Percentiles rank a stretch among this genome's conserved stretches.
Conservation (phyloP, 352 stramenopile genomes). For the Plasmopara halstedii region DNA sequence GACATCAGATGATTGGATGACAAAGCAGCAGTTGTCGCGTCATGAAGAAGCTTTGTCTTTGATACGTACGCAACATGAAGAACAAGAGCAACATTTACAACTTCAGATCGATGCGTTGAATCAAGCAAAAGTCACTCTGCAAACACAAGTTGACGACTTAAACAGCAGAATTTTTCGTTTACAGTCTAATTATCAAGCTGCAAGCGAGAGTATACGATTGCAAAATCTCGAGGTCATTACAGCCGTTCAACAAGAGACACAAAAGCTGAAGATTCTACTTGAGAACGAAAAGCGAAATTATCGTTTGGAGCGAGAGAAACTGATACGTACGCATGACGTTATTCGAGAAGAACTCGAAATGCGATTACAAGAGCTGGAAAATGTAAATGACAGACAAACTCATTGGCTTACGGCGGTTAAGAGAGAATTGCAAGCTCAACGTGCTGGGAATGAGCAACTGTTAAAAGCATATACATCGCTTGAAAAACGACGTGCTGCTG, state of each 20-base stretch:
- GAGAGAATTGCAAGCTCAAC: slow-evolving; percentile 54
- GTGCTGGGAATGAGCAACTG: slow-evolving; percentile 63
- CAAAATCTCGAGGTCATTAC: slow-evolving; percentile 42
- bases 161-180: slow-evolving; percentile 25
- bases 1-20: slow-evolving; percentile 68
- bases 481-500: slow-evolving; percentile 57
- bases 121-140: slow-evolving; percentile 32
- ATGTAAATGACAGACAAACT: slow-evolving; percentile 32
- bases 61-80: slow-evolving; percentile 42
- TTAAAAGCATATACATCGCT: slow-evolving; percentile 52
- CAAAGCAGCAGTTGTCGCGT: slow-evolving; percentile 37
- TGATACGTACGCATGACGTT: slow-evolving; percentile 35
- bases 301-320: slow-evolving; percentile 27
- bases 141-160: slow-evolving; percentile 28
- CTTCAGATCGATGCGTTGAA: slow-evolving; percentile 40
- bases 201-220: slow-evolving; percentile 35
- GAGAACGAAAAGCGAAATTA: slow-evolving; percentile 25
- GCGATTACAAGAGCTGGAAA: slow-evolving; percentile 22
- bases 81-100: slow-evolving; percentile 29
- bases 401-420: slow-evolving; percentile 69
- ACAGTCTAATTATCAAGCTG: slow-evolving; percentile 41
- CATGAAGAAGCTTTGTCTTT: slow-evolving; percentile 40
- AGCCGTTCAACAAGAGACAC: slow-evolving; percentile 29
- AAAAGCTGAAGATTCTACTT: slow-evolving; percentile 21
- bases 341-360: slow-evolving; percentile 37